Evolutionary conservation across 352 stramenopile genomes (phyloP), one percentile per base, ranked within the genome.

Genomic region (Pythium pyrilobum): DNA sequence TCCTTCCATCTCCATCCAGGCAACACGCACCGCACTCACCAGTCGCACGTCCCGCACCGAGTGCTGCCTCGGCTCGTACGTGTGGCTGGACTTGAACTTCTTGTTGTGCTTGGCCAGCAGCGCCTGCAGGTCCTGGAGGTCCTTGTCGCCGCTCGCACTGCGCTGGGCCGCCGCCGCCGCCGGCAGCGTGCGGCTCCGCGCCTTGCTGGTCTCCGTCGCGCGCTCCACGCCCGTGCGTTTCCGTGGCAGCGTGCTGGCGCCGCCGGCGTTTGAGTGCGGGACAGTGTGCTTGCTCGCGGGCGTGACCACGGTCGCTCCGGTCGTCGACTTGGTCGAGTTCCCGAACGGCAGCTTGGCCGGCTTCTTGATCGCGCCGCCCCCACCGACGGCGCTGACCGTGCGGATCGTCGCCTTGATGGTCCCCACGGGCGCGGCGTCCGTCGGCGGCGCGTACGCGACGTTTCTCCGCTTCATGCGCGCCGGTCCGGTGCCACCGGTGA

Each of bases 61-160:
- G 58, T 92, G 81, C 23, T 85, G 69, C n/a, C 69, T 74, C 16
- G 81, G 81, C 45, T 92, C 79, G 52, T 90, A 92, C 37, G 75
- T 87, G 52, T 90, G 79, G 20, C 31, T 65, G 25, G 49, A 7
- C 62, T 88, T 89, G 52, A 90, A 85, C 44, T 86, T 87, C 62
- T 87, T 89, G 62, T 92, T 92, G 56, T 92, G 81, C 32, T 68
- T 66, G 37, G 71, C 71, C 25, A 92, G 53, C 21, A 90, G 59
- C 52, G 67, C 68, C 38, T 87, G 54, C 31, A 90, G 53, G 20
- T 76, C 67, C 20, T 71, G 50, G 4, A 80, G 52, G 31, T 71
- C 62, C 15, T 52, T 63, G 20, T 56, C 51, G 10, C 36, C 15
- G 31, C 18, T 23, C 6, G n/a, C 27, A 6, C 41, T 51, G 28